phyloP scores from a whole-genome alignment of 2,329 filamentous ascomycete genomes.

The Cladosporium sp. region DNA sequence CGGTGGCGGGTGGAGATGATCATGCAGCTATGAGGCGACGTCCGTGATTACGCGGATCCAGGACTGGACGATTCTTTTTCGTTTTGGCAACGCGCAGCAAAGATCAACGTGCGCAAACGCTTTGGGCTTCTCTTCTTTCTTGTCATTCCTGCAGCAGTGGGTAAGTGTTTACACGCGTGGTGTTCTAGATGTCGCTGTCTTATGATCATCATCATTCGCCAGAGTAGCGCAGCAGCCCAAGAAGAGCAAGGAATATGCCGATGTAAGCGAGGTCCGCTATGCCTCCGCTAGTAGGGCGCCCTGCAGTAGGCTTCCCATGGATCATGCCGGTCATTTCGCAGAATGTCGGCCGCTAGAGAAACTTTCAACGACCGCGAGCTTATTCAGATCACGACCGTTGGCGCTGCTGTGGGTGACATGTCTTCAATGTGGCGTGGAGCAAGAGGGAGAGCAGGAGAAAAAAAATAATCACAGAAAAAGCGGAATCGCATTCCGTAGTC shows the following conservation, averaged over 20 bases:
- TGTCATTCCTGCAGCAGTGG: slow-evolving; percentile 2
- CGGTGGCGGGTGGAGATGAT: not conserved
- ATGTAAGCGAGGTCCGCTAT: not conserved
- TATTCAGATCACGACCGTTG: not conserved
- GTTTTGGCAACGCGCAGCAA: not conserved
- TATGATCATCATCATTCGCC: slow-evolving; percentile 1
- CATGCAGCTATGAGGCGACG: slow-evolving; percentile 1
- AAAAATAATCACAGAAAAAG: not conserved
- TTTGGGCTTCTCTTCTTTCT: too few species aligned
- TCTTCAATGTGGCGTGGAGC: not conserved
- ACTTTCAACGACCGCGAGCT: not conserved
- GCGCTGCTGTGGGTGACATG: not conserved
- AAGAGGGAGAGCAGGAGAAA: not conserved
- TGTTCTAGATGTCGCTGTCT: slow-evolving; percentile 5
- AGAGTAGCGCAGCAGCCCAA: not conserved
- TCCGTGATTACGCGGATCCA: not conserved
- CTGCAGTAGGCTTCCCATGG: slow-evolving; percentile 11
- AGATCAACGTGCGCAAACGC: too few species aligned
- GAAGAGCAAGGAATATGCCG: not conserved
- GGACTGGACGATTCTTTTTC: not conserved
- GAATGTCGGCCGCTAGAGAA: slow-evolving; percentile 1
- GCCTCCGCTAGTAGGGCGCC: not conserved
- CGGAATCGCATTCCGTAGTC: too few species aligned
- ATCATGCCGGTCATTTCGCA: slow-evolving; percentile 13
- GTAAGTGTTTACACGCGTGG: not conserved